Base-by-base conservation (phyloP, 192 early-diverging fungal species). In the Phycomyces blakesleeanus region DNA sequence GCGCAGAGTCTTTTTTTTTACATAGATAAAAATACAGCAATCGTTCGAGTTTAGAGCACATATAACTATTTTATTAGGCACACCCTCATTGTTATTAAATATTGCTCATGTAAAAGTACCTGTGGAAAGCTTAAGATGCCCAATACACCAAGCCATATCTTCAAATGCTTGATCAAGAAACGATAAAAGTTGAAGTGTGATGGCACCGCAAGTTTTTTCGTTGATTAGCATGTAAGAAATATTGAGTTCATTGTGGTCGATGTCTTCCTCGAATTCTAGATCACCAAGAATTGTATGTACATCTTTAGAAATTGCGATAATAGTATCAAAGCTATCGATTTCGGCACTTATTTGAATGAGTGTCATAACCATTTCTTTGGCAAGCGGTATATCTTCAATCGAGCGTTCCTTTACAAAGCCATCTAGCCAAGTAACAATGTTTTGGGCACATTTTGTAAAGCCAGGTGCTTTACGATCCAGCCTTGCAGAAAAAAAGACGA, bases 131-230 rank as follows among this genome's bases (percentile, higher is more conserved):
- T 69, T 56, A 11, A 83, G 67, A 54, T 71, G 69, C 18, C 42
- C 41, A 2, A 82, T 56, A 14, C 75, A 74, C 83, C 83, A 82
- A 18, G 79, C 76, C 25, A 85, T 65, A 29, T 77, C 74, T 26
- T 81, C 81, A 42, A 69, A 64, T 8, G 73, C 69, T 25, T 66
- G 62, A 11, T 82, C 79, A 9, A 78, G 58, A 21, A 81, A 77
- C 9, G 60, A 54, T n/a, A 85, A 51, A 7, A 82, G 52, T 12
- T 75, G 65, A 16, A 64, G 61, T 0, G 76, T 76, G 18, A 77
- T 56, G 2, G 55, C 60, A 0, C 39, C 42, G 3, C 56, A 61
- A 0, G 81, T 83, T 18, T 72, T 63, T 24, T 67, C 22, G 24
- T 80, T 85, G n/a, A 82, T 69, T 10, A 82, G 67, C 10, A 64